Base-by-base conservation (phyloP, 495 filamentous ascomycete species). In the Sordaria brevicollis region DNA sequence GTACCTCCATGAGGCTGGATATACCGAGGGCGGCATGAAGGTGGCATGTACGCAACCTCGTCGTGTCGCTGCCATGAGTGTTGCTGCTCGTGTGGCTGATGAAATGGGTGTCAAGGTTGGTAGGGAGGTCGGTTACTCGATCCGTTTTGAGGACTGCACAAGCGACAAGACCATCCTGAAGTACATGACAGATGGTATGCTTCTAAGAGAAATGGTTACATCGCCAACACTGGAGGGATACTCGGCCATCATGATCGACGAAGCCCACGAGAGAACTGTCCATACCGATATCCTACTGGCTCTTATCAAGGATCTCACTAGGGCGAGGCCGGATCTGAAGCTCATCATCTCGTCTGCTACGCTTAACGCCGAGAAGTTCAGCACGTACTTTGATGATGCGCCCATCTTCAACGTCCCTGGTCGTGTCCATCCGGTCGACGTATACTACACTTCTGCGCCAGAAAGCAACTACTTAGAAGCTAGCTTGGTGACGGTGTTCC, bases 101-200 rank as follows among this genome's bases (percentile, higher is more conserved):
- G 95, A 99, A 75, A 91, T 96, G 87, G 93, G 93, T 4, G 90
- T 92, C 37, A 94, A 92, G 78, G 79, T 98, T 19, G 95, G 95
- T 1, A 93, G 93, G 73, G 92, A 97, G 75, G 94, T 97, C 36
- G 95, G 95, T 37, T 99, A 99, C 78, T 89, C 91, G 2, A 97
- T 99, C 73, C 91, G 95, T 68, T 99, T 98, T 76, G 95, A 99
- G 75, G 93, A 99, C 78, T 88, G 89, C 57, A 97, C 95, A 1
- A 93, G 88, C 74, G 93, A 97, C 72, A 96, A 97, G 81, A 98
- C 95, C 0, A 85, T 94, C 43, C 79, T 99, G 33, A 97, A 97
- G 79, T 99, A 97, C 77, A 96, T 97, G 93, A 99, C 95, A 3
- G 95, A 99, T 77, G 95, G 95, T 71, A 97, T 98, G 93, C 84